Evolutionary conservation across 2,329 filamentous ascomycete genomes (phyloP).

Genomic region (Nigrospora sphaerica): DNA sequence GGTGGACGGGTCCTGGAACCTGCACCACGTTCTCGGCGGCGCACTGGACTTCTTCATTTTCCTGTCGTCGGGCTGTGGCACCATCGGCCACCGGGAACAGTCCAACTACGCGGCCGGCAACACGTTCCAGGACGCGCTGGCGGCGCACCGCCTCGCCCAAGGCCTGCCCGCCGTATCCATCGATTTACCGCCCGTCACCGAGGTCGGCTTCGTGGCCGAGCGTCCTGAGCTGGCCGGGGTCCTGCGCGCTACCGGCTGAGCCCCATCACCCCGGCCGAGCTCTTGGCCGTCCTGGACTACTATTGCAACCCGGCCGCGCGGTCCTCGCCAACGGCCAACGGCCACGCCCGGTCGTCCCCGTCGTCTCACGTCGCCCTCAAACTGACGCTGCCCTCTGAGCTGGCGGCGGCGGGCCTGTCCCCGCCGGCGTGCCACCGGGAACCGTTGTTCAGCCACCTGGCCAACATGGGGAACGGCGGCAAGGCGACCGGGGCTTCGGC

Average conservation of each 20-base stretch:
- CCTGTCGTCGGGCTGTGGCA: background rate
- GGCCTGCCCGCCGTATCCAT: constrained; percentile 14
- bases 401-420: constrained; percentile 12
- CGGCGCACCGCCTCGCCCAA: constrained; percentile 7
- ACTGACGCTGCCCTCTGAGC: constrained; percentile 14
- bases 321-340: background rate
- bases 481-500: background rate
- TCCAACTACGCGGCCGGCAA: background rate
- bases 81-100: background rate
- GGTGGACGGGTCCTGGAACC: background rate
- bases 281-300: constrained; percentile 15
- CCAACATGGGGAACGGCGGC: constrained; percentile 2
- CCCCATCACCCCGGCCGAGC: constrained; percentile 5
- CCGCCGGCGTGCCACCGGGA: constrained; percentile 13
- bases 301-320: constrained; percentile 9
- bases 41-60: background rate
- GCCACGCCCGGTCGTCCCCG: no score
- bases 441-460: constrained; percentile 15
- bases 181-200: constrained; percentile 10
- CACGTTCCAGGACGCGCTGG: constrained; percentile 11
- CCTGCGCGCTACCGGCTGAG: constrained; percentile 7
- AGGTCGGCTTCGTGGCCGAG: constrained; percentile 13
- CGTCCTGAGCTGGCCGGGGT: constrained; percentile 12
- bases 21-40: background rate
- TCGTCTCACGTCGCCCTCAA: constrained; percentile 15